Evolutionary conservation across 1,284 basidiomycete genomes (phyloP).

Genomic region (Xanthoconium separans): DNA sequence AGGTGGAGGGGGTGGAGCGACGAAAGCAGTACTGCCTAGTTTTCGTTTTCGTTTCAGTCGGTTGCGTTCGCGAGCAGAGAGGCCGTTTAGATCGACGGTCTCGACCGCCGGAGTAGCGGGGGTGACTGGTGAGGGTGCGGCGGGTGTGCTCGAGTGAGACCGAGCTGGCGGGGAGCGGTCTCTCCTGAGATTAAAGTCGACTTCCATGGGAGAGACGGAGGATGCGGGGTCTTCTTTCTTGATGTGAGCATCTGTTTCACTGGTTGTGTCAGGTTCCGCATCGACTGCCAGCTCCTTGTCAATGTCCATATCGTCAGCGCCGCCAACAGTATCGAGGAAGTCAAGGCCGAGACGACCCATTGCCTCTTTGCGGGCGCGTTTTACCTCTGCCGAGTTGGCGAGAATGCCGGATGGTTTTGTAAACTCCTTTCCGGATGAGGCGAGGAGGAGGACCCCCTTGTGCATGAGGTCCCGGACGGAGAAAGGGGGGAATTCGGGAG

Average conservation of each 20-base stretch:
- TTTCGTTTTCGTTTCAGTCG: constrained; percentile 91
- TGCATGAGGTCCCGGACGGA: constrained; percentile 75
- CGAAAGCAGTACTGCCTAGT: constrained; percentile 76
- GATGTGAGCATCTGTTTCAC: constrained; percentile 38
- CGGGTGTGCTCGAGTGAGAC: constrained; percentile 53
- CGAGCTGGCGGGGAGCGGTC: constrained; percentile 32
- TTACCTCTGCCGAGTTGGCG: constrained; percentile 69
- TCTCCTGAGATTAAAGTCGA: constrained; percentile 34
- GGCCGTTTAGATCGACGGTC: constrained; percentile 46
- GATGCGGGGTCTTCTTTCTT: constrained; percentile 40
- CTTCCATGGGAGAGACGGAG: constrained; percentile 38
- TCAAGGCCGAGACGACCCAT: constrained; percentile 81
- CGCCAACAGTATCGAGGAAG: constrained; percentile 69
- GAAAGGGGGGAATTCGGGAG: constrained; percentile 66
- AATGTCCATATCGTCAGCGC: constrained; percentile 73
- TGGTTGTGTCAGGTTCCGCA: constrained; percentile 47
- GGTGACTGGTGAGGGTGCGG: constrained; percentile 50
- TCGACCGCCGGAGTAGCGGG: constrained; percentile 38
- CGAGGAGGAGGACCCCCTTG: constrained; percentile 75
- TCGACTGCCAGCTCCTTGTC: constrained; percentile 76
- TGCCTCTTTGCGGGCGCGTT: constrained; percentile 78
- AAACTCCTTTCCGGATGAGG: constrained; percentile 89
- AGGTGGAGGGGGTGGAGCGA: constrained; percentile 67
- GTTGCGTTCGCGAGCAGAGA: constrained; percentile 88
- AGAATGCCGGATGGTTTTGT: constrained; percentile 67